phyloP scores from a whole-genome alignment of 2,329 filamentous ascomycete species.

The Clathrospora elynae region DNA sequence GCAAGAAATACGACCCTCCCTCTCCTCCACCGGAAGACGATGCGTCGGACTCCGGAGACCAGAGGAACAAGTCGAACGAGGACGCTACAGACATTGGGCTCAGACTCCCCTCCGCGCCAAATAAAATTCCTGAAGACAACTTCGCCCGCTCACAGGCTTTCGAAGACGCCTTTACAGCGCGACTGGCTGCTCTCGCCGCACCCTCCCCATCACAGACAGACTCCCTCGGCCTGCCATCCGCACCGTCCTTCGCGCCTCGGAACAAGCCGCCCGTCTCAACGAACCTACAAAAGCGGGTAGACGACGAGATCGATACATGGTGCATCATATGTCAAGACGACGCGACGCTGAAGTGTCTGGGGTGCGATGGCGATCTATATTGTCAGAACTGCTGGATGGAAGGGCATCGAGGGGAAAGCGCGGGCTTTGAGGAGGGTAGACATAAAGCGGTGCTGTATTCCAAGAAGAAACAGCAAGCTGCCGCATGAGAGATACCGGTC shows the following conservation, averaged over 20 bases:
- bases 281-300: slow-evolving; percentile 56
- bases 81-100: slow-evolving; percentile 22
- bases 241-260: slow-evolving; percentile 52
- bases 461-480: slow-evolving; percentile 26
- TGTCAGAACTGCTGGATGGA: slow-evolving; percentile 81
- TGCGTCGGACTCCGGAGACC: slow-evolving; percentile 11
- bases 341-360: slow-evolving; percentile 72
- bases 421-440: slow-evolving; percentile 70
- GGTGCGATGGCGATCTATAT: slow-evolving; percentile 74
- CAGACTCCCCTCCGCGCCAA: slow-evolving; percentile 54
- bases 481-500: slow-evolving; percentile 9
- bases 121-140: slow-evolving; percentile 34
- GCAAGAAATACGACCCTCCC: slow-evolving; percentile 46
- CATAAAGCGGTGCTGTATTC: slow-evolving; percentile 69
- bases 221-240: slow-evolving; percentile 51
- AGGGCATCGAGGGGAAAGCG: slow-evolving; percentile 73
- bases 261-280: slow-evolving; percentile 43
- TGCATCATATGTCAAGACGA: slow-evolving; percentile 84
- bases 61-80: slow-evolving; percentile 6
- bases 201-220: slow-evolving; percentile 42
- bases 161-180: slow-evolving; percentile 54
- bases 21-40: slow-evolving; percentile 28
- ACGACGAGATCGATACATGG: slow-evolving; percentile 77
- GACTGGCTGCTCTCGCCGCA: slow-evolving; percentile 52
- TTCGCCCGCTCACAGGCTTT: slow-evolving; percentile 39